Evolutionary conservation across 1,284 basidiomycete genomes (phyloP).

Genomic region (Cystobasidium pallidum): DNA sequence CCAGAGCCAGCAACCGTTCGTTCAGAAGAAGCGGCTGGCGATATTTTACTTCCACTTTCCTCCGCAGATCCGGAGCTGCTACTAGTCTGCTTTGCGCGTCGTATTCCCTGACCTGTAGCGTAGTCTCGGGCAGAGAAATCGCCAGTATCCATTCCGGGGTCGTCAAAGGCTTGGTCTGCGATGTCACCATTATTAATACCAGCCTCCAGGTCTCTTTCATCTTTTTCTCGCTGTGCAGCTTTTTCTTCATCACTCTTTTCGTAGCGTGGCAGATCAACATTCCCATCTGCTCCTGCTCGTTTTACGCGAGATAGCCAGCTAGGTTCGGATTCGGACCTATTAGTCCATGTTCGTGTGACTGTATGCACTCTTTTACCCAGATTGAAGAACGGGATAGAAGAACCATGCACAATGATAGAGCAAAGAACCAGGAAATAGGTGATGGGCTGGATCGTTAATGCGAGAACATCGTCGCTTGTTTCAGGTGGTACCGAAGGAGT

Average conservation of each 20-base stretch:
- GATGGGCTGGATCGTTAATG: constrained; percentile 80
- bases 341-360: constrained; percentile 72
- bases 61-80: not conserved
- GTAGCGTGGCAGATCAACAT: constrained; percentile 59
- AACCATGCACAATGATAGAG: constrained; percentile 63
- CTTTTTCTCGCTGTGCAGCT: constrained; percentile 40
- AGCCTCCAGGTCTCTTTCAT: constrained; percentile 39
- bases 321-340: constrained; percentile 61
- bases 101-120: constrained; percentile 12
- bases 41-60: constrained; percentile 8
- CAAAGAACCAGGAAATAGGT: constrained; percentile 84
- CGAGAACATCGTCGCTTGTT: constrained; percentile 68
- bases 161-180: constrained; percentile 25
- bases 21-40: constrained; percentile 29
- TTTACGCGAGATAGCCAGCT: constrained; percentile 79
- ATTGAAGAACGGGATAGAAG: constrained; percentile 91
- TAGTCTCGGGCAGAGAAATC: constrained; percentile 35
- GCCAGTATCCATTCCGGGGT: constrained; percentile 43
- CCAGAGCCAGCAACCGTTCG: constrained; percentile 15
- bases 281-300: constrained; percentile 71
- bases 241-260: constrained; percentile 44
- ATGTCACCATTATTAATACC: constrained; percentile 2
- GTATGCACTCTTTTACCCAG: constrained; percentile 87
- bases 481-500: constrained; percentile 59
- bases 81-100: constrained; percentile 1